Evolutionary conservation across 164 flowering plant genomes (phyloP).

Genomic region (Chimonanthus praecox): DNA sequence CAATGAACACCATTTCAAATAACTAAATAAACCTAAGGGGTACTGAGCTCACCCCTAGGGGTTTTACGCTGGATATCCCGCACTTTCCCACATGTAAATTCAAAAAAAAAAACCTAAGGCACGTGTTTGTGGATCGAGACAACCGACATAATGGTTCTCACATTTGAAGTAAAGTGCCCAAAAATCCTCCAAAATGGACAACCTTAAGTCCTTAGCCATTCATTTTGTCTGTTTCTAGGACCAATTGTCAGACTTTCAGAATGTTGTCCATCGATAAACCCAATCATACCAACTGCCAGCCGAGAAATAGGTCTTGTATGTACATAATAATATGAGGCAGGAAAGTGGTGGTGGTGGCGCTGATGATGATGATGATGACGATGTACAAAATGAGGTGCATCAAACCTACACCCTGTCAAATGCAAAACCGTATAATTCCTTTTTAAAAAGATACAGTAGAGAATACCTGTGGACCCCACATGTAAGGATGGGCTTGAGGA

Average conservation of each 20-base stretch:
- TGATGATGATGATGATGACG: no score
- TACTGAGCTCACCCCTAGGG: no score
- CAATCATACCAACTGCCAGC: not conserved
- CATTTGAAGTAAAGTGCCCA: not conserved
- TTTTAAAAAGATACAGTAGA: not conserved
- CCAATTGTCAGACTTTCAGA: not conserved
- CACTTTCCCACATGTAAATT: no score
- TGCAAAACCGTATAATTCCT: not conserved
- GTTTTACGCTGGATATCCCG: no score
- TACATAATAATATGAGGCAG: not conserved
- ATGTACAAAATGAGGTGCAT: not conserved
- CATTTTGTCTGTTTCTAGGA: not conserved
- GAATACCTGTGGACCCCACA: constrained; percentile 33
- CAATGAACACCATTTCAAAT: no score
- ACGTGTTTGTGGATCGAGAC: not conserved
- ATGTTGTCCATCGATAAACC: not conserved
- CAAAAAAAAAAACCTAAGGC: not conserved
- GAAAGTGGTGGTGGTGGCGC: no score
- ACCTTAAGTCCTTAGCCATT: not conserved
- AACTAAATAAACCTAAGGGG: no score
- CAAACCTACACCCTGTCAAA: not conserved
- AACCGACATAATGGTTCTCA: not conserved
- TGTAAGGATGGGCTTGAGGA: constrained; percentile 31
- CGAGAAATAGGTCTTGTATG: not conserved
- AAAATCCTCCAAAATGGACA: not conserved